Base-by-base conservation (phyloP, 73 alveolate genomes). In the Halteria grandinella region DNA sequence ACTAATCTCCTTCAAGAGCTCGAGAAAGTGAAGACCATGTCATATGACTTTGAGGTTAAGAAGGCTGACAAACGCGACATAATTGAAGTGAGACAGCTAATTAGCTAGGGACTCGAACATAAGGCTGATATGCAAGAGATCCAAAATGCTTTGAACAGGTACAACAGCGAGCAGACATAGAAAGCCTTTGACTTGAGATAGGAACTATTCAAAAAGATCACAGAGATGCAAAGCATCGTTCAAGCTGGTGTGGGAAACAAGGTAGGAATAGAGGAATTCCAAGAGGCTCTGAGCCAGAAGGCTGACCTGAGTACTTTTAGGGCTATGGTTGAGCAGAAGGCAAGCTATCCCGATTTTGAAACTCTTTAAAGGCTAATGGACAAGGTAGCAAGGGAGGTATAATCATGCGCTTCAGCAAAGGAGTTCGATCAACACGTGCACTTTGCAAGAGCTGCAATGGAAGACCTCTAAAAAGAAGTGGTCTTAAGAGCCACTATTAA, bases 401-500 rank as follows among this genome's bases (percentile, higher is more conserved):
- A 76, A 15, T 25, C 17, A 40, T 77, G 64, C 37, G 55, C 73
- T 27, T 12, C 53, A 28, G 15, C 3, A 29, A 79, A 66, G 45
- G 95, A 87, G 49, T 62, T 82, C 29, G 87, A 87, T 31, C 21
- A 32, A 37, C 86, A 82, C 32, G 48, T 60, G 0, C 18, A 50
- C 10, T 77, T 60, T 55, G 44, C 83, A 2, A 89, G 79, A 54
- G 79, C 82, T 0, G 77, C 87, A 24, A 52, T 95, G 37, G 99
- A 95, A 70, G 95, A 93, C 51, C 78, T 95, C 17, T 83, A 77
- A 20, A 86, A 90, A 63, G 98, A 95, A 34, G 70, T 95, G 73
- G 74, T 90, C 31, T 79, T 91, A 24, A 95, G 90, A 79, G 97
- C 97, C 0, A 89, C 90, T 59, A 64, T 78, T 0, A 83, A 89